Evolutionary conservation across 345 rosid genomes (phyloP), one percentile per base, ranked within the genome.

Genomic region (Citrus sinensis): DNA sequence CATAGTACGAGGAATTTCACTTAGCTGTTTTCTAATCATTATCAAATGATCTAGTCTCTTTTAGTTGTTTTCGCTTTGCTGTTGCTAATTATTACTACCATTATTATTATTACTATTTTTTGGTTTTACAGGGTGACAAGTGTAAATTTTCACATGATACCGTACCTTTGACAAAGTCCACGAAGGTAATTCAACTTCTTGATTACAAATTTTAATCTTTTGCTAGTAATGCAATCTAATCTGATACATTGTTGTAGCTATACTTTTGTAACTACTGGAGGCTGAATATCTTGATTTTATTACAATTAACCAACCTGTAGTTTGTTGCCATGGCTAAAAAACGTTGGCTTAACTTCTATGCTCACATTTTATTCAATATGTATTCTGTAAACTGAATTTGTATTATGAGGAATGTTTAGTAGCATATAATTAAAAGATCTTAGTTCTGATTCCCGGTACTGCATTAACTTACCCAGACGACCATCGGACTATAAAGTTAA

Each of bases 131-230:
- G 98, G 97, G 93, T 64, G 90, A 91, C 30, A 83, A 88, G 61
- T 95, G 99, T 92, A 93, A 88, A 75, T 93, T 86, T 83, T 95
- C 98, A 61, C 99, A 95, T 84, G 99, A 93, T 82, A 78, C 86
- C 2, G 85, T 66, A 55, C 98, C 98, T 66, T 75, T 91, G 87
- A 95, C 98, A 65, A 95, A 95, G 87, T 92, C 91, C 70, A 85
- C 79, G 90, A 87, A 34, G 71, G 9, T 51, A 46, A 46, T 66
- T 77, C 80, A 14, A 22, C 75, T 82, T 58, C 75, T 79, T 51
- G 46, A 34, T 30, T 30, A 16, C 35, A 24, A 13, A 46, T 46
- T 46, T 11, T 74, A 30, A 61, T 22, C 80, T 27, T 24, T 7
- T 78, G 34, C 13, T 9, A 62, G 64, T 63, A 32, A 58, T 62